Percentiles rank a stretch among this genome's conserved stretches.
Evolutionary conservation across 129 eudicot species (phyloP).

Genomic region (Cynara cardunculus): DNA sequence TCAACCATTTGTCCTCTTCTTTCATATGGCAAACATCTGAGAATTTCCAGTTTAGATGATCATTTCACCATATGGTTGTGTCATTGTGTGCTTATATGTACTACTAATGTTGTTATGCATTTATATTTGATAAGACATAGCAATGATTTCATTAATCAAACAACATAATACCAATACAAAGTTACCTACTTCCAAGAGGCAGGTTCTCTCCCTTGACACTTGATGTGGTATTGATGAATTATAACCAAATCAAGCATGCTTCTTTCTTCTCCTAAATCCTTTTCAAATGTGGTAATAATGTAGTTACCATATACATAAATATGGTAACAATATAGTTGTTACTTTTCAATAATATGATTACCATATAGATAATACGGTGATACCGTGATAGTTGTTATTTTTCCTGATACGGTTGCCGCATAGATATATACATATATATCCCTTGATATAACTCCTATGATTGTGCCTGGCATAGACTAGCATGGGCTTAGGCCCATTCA

Average conservation of each 20-base stretch:
- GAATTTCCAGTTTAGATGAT: neutral
- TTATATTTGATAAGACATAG: neutral
- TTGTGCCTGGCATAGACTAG: neutral
- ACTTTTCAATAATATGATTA: neutral
- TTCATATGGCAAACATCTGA: neutral
- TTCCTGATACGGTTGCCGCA: neutral
- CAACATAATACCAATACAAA: neutral
- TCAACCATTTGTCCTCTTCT: neutral
- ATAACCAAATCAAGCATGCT: neutral
- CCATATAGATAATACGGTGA: neutral
- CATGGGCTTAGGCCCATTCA: neutral
- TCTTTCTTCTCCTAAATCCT: neutral
- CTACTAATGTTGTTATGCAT: neutral
- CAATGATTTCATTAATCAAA: neutral
- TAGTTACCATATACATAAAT: neutral
- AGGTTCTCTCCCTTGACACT: neutral
- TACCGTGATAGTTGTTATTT: neutral
- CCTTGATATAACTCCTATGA: neutral
- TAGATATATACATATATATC: neutral
- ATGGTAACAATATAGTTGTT: neutral
- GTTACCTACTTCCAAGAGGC: neutral
- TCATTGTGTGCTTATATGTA: neutral
- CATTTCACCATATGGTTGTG: conserved; percentile 2
- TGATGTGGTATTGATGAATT: neutral
- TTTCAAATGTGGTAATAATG: too few species aligned